Base-by-base conservation (phyloP, 345 rosid genomes). In the Pistacia vera region DNA sequence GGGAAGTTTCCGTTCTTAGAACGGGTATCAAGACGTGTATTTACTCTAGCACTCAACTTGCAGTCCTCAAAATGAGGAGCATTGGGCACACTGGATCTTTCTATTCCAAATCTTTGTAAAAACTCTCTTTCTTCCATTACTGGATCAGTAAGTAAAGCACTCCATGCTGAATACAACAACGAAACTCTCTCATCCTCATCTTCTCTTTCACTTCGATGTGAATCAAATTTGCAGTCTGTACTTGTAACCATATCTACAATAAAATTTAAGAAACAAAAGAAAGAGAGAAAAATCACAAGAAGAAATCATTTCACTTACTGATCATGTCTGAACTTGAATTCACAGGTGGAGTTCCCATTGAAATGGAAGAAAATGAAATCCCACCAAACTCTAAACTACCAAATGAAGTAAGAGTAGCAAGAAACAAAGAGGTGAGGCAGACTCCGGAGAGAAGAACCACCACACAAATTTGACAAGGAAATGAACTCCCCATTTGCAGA, bases 31-130 rank as follows among this genome's bases (percentile, higher is more conserved):
- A 91, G 89, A 41, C 71, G 89, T 68, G 74, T 57, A 71, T 82
- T 87, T 35, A 77, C 67, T 76, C 38, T 70, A 8, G 79, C 63
- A 9, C 78, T 89, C 25, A 77, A 68, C 78, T 84, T 77, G 77
- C 99, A 96, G 68, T 93, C 83, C 65, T 93, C 92, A 82, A 96
- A 75, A 88, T 96, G 95, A 54, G 98, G 97, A 11, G 91, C 93
- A 16, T 79, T 80, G 41, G 95, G 98, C 10, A 90, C 76, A 41
- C 65, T 66, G 0, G 88, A 77, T 72, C 69, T 84, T 75, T 71
- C 71, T 17, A 87, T 54, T 68, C 86, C 83, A 38, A 80, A 52
- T 44, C 78, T 82, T 69, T 67, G 71, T 68, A 86, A 81, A 72
- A 79, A 77, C 62, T 81, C 72, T 14, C 8, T 76, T 64, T 87